These are phyloP conservation scores for Penicillium antarcticum DNA, from an alignment of 495 filamentous ascomycete species.

Conservation along the genomic window DNA sequence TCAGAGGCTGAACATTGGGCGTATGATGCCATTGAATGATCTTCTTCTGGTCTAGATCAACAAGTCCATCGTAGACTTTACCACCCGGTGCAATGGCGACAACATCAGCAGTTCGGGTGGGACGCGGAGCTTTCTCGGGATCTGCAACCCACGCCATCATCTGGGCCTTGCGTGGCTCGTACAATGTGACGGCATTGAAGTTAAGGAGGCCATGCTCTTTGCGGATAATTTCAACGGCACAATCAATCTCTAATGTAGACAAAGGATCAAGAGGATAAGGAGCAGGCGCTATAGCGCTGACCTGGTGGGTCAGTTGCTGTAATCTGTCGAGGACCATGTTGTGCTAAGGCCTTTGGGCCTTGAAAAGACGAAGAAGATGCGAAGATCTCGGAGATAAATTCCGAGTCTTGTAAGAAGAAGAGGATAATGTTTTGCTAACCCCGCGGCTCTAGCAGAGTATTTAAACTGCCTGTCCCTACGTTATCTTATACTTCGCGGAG, in stretches of 20 bases:
- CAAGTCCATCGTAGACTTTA: constrained; percentile 80
- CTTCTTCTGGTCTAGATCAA: constrained; percentile 69
- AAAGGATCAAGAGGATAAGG: constrained; percentile 88
- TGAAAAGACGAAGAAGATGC: background rate
- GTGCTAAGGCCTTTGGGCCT: background rate
- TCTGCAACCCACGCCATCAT: constrained; percentile 80
- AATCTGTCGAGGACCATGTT: constrained; percentile 66
- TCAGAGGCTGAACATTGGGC: constrained; percentile 82
- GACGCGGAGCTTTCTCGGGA: constrained; percentile 58
- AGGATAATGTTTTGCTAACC: background rate
- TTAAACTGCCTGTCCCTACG: background rate
- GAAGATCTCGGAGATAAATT: background rate
- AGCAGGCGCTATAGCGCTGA: constrained; percentile 51
- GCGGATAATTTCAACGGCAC: constrained; percentile 64
- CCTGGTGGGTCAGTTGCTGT: constrained; percentile 63
- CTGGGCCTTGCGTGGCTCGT: constrained; percentile 82
- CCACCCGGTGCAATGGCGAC: constrained; percentile 80
- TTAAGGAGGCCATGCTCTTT: constrained; percentile 67
- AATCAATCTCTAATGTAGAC: constrained; percentile 71
- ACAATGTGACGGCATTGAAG: constrained; percentile 89
- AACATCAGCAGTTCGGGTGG: constrained; percentile 74
- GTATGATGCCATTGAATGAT: constrained; percentile 74
- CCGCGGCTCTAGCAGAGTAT: background rate
- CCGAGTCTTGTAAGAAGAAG: background rate
- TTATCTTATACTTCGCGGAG: constrained; percentile 11